A percentile compares a stretch with the other conserved stretches of the same genome.
Conservation (phyloP, 345 rosid species). For the Sisymbrium irio region DNA sequence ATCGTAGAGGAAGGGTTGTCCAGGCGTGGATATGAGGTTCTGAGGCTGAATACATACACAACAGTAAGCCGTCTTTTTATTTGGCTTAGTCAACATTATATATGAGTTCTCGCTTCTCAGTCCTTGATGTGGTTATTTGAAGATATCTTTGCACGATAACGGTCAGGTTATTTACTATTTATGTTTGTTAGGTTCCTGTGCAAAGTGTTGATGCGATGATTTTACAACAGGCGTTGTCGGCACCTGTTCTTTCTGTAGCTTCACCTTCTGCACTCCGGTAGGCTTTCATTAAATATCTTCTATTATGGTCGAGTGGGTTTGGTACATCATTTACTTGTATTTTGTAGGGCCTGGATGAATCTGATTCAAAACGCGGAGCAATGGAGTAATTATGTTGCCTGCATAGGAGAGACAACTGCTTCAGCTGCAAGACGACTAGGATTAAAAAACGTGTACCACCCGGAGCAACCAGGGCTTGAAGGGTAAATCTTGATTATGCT, state of each 20-base stretch:
- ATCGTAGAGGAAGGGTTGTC: slow-evolving; percentile 79
- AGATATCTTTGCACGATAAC: background rate
- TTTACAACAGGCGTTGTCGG: slow-evolving; percentile 61
- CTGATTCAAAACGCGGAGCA: slow-evolving; percentile 52
- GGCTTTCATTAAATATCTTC: background rate
- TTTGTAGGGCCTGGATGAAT: slow-evolving; percentile 73
- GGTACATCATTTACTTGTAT: slow-evolving; percentile 18
- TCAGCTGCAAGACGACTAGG: slow-evolving; percentile 77
- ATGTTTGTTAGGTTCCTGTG: slow-evolving; percentile 61
- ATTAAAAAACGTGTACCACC: slow-evolving; percentile 66
- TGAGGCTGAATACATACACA: slow-evolving; percentile 86
- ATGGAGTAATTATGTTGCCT: slow-evolving; percentile 71
- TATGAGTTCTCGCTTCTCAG: background rate
- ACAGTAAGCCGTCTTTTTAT: slow-evolving; percentile 58
- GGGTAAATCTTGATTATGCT: slow-evolving; percentile 50
- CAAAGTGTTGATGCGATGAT: slow-evolving; percentile 57
- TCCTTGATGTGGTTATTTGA: background rate
- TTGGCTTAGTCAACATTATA: background rate
- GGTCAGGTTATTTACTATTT: slow-evolving; percentile 1
- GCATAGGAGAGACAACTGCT: slow-evolving; percentile 97
- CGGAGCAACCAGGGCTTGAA: slow-evolving; percentile 77
- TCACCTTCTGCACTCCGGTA: slow-evolving; percentile 90
- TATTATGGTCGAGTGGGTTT: background rate
- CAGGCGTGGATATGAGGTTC: slow-evolving; percentile 84
- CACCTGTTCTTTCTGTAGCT: slow-evolving; percentile 82